These are phyloP conservation scores for Diospyros kaki DNA, from an alignment of 148 eudicot genomes.

Conservation along the genomic window DNA sequence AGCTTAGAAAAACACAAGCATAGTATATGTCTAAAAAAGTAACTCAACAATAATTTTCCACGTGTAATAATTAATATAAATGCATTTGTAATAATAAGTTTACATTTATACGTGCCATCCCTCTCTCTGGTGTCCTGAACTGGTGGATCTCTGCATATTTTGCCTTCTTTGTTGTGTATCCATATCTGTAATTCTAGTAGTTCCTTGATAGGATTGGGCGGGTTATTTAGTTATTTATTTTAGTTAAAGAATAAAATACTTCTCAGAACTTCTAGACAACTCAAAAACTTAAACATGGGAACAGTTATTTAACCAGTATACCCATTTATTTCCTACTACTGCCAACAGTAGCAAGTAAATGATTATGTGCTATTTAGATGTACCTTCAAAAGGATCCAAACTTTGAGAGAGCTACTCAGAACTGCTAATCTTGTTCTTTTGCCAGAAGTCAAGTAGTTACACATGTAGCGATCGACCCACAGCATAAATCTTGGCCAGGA, in stretches of 20 bases:
- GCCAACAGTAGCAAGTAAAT: not conserved
- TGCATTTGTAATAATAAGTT: too few species aligned
- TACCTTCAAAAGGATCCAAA: constrained; percentile 90
- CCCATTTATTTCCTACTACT: not conserved
- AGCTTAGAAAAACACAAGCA: too few species aligned
- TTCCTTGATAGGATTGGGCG: too few species aligned
- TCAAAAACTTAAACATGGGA: not conserved
- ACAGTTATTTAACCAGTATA: not conserved
- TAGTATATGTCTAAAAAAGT: too few species aligned
- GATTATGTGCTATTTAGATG: constrained; percentile 1
- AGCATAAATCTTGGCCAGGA: constrained; percentile 80
- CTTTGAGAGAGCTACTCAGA: constrained; percentile 89
- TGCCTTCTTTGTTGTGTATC: too few species aligned
- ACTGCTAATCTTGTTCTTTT: constrained; percentile 72
- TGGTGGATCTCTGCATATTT: too few species aligned
- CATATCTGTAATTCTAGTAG: too few species aligned
- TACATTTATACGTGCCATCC: too few species aligned
- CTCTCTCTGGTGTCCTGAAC: too few species aligned
- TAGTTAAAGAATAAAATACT: too few species aligned
- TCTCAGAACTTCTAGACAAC: not conserved
- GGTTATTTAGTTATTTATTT: not conserved
- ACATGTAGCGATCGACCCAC: constrained; percentile 75
- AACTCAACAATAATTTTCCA: too few species aligned
- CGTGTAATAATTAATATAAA: too few species aligned
- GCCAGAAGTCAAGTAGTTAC: constrained; percentile 75